phyloP scores from a whole-genome alignment of 768 basidiomycete genomes.

The Ephemerocybe angulata region DNA sequence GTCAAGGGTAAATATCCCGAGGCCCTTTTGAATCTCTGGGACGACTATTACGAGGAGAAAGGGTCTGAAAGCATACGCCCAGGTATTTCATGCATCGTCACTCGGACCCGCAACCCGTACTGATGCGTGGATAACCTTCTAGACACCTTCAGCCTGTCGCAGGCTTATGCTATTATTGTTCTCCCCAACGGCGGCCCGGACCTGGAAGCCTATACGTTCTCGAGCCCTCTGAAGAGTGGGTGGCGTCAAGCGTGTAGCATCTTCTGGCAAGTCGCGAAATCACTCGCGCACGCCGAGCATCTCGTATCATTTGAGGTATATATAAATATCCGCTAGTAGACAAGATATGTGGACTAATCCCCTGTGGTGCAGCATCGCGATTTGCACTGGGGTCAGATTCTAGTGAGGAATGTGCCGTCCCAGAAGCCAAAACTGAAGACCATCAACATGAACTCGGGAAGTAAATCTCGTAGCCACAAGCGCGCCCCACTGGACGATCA shows the following conservation, averaged over 20 bases:
- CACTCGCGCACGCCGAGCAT: slow-evolving; percentile 77
- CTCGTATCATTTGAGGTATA: slow-evolving; percentile 84
- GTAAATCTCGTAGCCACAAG: slow-evolving; percentile 21
- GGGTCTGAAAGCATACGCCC: slow-evolving; percentile 85
- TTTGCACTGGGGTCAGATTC: slow-evolving; percentile 96
- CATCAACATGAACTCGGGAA: slow-evolving; percentile 27
- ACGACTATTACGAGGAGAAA: slow-evolving; percentile 69
- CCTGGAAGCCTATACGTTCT: slow-evolving; percentile 80
- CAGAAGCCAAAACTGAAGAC: slow-evolving; percentile 25
- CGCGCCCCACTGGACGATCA: slow-evolving; percentile 61
- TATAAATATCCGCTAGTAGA: not conserved
- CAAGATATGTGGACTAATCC: not conserved
- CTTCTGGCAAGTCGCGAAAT: slow-evolving; percentile 85
- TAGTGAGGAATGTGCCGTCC: slow-evolving; percentile 57
- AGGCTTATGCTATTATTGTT: slow-evolving; percentile 87
- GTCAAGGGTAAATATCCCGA: slow-evolving; percentile 85
- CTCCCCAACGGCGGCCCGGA: slow-evolving; percentile 89
- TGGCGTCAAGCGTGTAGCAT: slow-evolving; percentile 88
- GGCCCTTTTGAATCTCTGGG: slow-evolving; percentile 79
- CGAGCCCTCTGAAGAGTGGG: slow-evolving; percentile 47
- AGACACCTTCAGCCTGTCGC: slow-evolving; percentile 76
- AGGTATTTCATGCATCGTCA: slow-evolving; percentile 39
- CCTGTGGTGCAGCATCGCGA: slow-evolving; percentile 79
- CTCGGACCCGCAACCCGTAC: not conserved
- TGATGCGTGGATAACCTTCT: slow-evolving; percentile 1